Base-by-base conservation (phyloP, 768 basidiomycete genomes). In the Termitomyces sp. region DNA sequence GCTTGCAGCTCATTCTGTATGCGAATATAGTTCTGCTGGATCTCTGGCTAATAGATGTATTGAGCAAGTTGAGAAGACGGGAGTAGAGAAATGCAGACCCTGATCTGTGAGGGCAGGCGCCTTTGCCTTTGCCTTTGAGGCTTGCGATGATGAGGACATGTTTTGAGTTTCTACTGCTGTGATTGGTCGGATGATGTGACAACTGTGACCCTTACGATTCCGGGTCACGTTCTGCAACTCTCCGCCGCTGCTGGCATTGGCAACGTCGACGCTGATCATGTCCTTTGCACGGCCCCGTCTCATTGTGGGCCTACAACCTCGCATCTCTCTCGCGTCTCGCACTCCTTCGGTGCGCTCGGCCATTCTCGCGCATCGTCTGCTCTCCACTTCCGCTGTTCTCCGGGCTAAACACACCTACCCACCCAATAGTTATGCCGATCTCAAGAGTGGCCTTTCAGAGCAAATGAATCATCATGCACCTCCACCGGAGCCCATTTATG, bases 1-100 rank as follows among this genome's bases (percentile, higher is more conserved):
- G 86, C 83, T 71, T 95, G 93, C 30, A 98, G 77, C 49, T 98
- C 96, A 73, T 82, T 91, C 72, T 95, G 91, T 66, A 89, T 80
- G 57, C 87, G 85, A 61, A 86, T 79, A 68, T 91, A 96, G 43
- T 79, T 88, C 73, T 87, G 84, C 72, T 93, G 90, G 57, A 94
- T 84, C 72, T 95, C 93, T 93, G 78, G 79, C 82, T 83, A 69
- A 73, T 74, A 58, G 59, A 67, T 69, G 78, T 69, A 74, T 72
- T 72, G 71, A 75, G 69, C 58, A 45, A 60, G 68, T 58, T 64
- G 42, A 61, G 43, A 18, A 22, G 48, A 52, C 20, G 39, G 8
- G 26, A 36, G 10, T 10, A 2, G 43, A 14, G 53, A 13, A 34
- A 33, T 53, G 73, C 80, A 68, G 72, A 92, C 91, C 92, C 78